These are phyloP conservation scores for Diaporthe sp. DNA, from an alignment of 2,329 filamentous ascomycete species.

Conservation along the genomic window DNA sequence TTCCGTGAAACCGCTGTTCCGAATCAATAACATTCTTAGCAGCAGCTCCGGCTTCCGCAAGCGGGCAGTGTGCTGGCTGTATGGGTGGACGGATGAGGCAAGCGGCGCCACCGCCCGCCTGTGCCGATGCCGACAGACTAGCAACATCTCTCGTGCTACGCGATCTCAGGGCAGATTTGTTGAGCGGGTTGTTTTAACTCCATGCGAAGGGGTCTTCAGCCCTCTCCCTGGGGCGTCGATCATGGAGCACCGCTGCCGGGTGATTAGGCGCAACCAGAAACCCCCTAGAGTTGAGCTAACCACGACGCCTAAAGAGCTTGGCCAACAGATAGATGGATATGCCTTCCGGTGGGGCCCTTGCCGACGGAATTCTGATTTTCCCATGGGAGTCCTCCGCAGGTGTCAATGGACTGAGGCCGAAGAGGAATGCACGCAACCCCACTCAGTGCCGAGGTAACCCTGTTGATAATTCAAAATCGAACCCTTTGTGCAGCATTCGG, in stretches of 20 bases:
- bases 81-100: slow-evolving; percentile 9
- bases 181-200: background rate
- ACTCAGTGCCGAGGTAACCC: slow-evolving; percentile 20
- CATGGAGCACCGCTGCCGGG: slow-evolving; percentile 20
- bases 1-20: slow-evolving; percentile 24
- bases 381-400: slow-evolving; percentile 18
- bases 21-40: slow-evolving; percentile 9
- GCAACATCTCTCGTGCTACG: slow-evolving; percentile 9
- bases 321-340: slow-evolving; percentile 23
- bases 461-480: background rate
- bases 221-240: background rate
- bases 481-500: slow-evolving; percentile 27
- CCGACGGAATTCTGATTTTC: slow-evolving; percentile 28
- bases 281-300: slow-evolving; percentile 20
- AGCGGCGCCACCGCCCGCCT: background rate
- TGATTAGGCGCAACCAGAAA: slow-evolving; percentile 8
- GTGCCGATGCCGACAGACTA: slow-evolving; percentile 7
- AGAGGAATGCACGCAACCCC: slow-evolving; percentile 21
- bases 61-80: slow-evolving; percentile 8
- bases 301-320: slow-evolving; percentile 22
- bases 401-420: slow-evolving; percentile 12
- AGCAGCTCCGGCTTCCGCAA: slow-evolving; percentile 25
- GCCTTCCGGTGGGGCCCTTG: background rate
- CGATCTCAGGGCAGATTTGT: slow-evolving; percentile 4
- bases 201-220: background rate